Base-by-base conservation (phyloP, 78 protist genomes). In the Dictyostelium purpureum region DNA sequence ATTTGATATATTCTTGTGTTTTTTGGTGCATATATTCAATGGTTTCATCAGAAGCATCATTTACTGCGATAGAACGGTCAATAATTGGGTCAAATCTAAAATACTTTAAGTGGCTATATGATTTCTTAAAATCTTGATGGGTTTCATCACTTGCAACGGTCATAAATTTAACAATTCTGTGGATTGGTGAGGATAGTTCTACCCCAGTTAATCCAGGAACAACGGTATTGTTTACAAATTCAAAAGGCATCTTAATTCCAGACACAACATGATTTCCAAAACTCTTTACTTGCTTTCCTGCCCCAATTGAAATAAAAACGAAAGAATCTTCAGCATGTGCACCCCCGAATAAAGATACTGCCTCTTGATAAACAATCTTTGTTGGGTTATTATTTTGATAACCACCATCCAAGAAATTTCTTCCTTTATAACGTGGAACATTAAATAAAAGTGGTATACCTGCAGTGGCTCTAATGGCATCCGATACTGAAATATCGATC, bases 221-320 rank as follows among this genome's bases (percentile, higher is more conserved):
- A 10, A 71, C 10, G 14, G 4, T 4, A 14, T 14, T 43, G 2
- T 12, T 0, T 4, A 26, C 2, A n/a, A n/a, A n/a, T 31, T 14
- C 14, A 19, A 63, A 28, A 1, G 71, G 71, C 12, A 14, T 47
- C 12, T 47, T 47, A 47, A 47, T 0, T 14, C 0, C 0, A 47
- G 52, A 47, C 0, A 47, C 12, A 12, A 59, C 7, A 33, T 28
- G 2, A 16, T 21, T 24, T 33, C 71, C 71, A 26, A 18, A 3
- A n/a, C 10, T 42, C 12, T 21, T 1, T 26, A 5, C 5, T 16
- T 45, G 28, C 26, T 33, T 14, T 28, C 88, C 88, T 10, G 88
- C 66, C 19, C 88, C 88, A 79, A 79, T 63, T 14, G 88, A 79
- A 47, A 79, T 61, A 10, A 73, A 73, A 0, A 79, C 43, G 31